Evolutionary conservation across 2,329 filamentous ascomycete genomes (phyloP), one percentile per base, ranked within the genome.

Genomic region (Colletotrichum agaves): DNA sequence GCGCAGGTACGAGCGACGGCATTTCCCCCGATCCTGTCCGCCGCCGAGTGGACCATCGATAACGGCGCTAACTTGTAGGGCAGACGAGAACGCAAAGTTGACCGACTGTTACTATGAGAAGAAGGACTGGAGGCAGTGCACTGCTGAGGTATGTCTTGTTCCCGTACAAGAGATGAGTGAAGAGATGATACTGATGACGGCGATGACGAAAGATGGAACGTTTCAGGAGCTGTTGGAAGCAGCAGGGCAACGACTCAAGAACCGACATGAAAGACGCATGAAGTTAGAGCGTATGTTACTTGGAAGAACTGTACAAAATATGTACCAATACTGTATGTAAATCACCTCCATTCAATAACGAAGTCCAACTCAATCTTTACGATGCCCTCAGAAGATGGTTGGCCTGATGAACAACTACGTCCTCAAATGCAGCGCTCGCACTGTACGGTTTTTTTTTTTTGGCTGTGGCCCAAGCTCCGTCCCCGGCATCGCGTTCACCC

Each of bases 41-140:
- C 35, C 19, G 19, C 47, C 19, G 27, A 39, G 41, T 47, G 37
- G 10, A n/a, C 27, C n/a, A n/a, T 12, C 35, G 49, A 27, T 5
- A 31, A 21, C 59, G 8, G 46, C 44, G 49, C 52, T 70, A 49
- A 63, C 53, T 11, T 6, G 31, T 4, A 13, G 31, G 43, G 62
- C 50, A 98, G 95, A 88, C 21, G 95, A 98, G 76, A 97, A 98
- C 75, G 83, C 87, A 61, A 94, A 90, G 75, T 87, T 99, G 90
- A 98, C 94, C 39, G 93, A 98, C 78, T 99, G 96, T 80, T 97
- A 97, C 79, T 97, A 89, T 76, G 93, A 95, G 62, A 97, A 94
- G 85, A 97, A 94, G 78, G 96, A 99, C 78, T 99, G 96, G 95
- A 86, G 96, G 73, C 85, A 87, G 65, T 99, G 96, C 80, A 92